phyloP scores from a whole-genome alignment of 495 filamentous ascomycete genomes.

The Penicillium verhagenii region DNA sequence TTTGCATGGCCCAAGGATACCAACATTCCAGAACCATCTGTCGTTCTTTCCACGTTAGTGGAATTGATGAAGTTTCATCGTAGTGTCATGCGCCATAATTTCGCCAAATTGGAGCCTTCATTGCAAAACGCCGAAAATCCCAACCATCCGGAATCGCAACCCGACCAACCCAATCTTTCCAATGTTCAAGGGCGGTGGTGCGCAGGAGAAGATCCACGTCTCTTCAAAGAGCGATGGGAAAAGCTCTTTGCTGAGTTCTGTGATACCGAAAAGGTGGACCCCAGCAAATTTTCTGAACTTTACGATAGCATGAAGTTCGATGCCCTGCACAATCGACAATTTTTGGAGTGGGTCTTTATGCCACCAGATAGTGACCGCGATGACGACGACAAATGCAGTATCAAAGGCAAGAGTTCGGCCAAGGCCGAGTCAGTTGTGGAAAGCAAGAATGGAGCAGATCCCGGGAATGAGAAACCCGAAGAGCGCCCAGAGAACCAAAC shows the following conservation, averaged over 20 bases:
- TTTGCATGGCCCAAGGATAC: slow-evolving; percentile 90
- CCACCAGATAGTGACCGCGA: slow-evolving; percentile 66
- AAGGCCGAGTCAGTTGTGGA: slow-evolving; percentile 34
- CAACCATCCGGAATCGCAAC: slow-evolving; percentile 14
- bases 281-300: slow-evolving; percentile 94
- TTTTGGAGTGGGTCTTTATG: slow-evolving; percentile 97
- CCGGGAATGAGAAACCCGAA: slow-evolving; percentile 27
- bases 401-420: slow-evolving; percentile 21
- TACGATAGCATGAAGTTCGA: slow-evolving; percentile 99
- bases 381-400: slow-evolving; percentile 55
- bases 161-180: slow-evolving; percentile 53
- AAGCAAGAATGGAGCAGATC: slow-evolving; percentile 24
- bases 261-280: slow-evolving; percentile 95
- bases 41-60: slow-evolving; percentile 87
- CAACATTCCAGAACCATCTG: slow-evolving; percentile 86
- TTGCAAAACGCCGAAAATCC: slow-evolving; percentile 43
- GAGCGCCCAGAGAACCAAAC: slow-evolving; percentile 37
- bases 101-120: slow-evolving; percentile 66
- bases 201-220: slow-evolving; percentile 88
- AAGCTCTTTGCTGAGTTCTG: slow-evolving; percentile 97
- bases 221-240: slow-evolving; percentile 97
- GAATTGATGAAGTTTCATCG: slow-evolving; percentile 98
- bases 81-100: slow-evolving; percentile 90
- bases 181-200: slow-evolving; percentile 92
- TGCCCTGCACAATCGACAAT: slow-evolving; percentile 92